Conservation (phyloP, 768 basidiomycete species). For the Amanita molliuscula region DNA sequence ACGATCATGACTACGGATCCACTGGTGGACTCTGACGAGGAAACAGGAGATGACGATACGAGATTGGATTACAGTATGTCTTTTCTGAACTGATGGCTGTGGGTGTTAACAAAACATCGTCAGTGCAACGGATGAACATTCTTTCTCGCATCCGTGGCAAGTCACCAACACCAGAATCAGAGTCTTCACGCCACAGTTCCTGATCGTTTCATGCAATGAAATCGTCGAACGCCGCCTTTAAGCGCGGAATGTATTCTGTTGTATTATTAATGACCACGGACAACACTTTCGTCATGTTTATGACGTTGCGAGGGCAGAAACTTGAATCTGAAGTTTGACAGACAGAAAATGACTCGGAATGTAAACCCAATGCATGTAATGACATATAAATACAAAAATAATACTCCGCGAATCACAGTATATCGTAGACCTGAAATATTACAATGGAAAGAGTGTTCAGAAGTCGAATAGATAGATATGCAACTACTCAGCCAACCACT, state of each 20-base stretch:
- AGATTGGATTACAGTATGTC: slow-evolving; percentile 53
- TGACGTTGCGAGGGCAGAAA: background rate
- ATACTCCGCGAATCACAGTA: slow-evolving; percentile 7
- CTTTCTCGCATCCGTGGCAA: slow-evolving; percentile 48
- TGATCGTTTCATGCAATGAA: background rate
- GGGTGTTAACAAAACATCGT: slow-evolving; percentile 6
- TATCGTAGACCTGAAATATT: slow-evolving; percentile 6
- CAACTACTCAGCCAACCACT: slow-evolving; percentile 74
- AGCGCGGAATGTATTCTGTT: background rate
- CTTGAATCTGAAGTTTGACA: background rate
- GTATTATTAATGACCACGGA: background rate
- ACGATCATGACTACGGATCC: slow-evolving; percentile 57
- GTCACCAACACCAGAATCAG: slow-evolving; percentile 44
- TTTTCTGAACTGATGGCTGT: background rate
- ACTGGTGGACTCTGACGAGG: slow-evolving; percentile 69
- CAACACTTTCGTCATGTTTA: background rate
- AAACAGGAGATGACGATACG: slow-evolving; percentile 51
- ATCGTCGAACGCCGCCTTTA: background rate
- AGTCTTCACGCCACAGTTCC: slow-evolving; percentile 8
- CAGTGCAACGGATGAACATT: slow-evolving; percentile 52
- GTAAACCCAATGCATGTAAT: slow-evolving; percentile 6
- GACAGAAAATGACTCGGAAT: slow-evolving; percentile 2
- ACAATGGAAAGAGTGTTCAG: background rate
- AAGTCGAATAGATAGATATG: background rate
- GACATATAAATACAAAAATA: slow-evolving; percentile 8